These are phyloP conservation scores for Epichloe brachyelytri DNA, from an alignment of 2,329 filamentous ascomycete genomes.

Conservation along the genomic window DNA sequence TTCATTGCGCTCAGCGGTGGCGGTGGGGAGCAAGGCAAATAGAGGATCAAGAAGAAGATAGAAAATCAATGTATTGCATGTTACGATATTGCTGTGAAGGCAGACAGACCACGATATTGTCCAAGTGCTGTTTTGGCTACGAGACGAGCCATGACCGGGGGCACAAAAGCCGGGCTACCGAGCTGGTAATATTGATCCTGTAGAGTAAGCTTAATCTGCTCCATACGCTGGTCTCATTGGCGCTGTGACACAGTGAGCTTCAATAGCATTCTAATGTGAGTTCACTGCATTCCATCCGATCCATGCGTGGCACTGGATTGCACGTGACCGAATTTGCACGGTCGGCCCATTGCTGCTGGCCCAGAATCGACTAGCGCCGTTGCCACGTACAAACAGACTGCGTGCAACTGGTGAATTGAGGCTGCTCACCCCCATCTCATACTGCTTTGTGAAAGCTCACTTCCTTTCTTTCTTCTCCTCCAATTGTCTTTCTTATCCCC, in stretches of 20 bases:
- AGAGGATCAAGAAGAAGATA: conserved; percentile 14
- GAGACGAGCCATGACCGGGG: not conserved
- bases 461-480: conserved; percentile 5
- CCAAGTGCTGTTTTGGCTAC: not conserved
- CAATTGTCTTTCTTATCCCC: not conserved
- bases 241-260: no score
- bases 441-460: conserved; percentile 8
- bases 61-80: conserved; percentile 3
- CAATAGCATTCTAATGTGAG: no score
- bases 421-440: conserved; percentile 17
- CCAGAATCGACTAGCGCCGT: conserved; percentile 17
- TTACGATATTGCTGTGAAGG: conserved; percentile 5
- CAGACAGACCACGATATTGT: not conserved
- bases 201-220: no score
- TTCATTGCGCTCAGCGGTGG: conserved; percentile 41
- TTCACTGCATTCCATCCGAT: no score
- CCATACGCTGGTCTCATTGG: no score
- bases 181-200: no score
- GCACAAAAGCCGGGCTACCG: no score
- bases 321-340: conserved; percentile 8
- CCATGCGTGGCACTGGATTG: no score
- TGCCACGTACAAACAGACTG: conserved; percentile 15
- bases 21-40: conserved; percentile 31
- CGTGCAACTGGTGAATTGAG: conserved; percentile 8
- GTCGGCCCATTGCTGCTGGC: conserved; percentile 7